Conservation (phyloP, 1,284 basidiomycete genomes). For the Cutaneotrichosporon cutaneum region DNA sequence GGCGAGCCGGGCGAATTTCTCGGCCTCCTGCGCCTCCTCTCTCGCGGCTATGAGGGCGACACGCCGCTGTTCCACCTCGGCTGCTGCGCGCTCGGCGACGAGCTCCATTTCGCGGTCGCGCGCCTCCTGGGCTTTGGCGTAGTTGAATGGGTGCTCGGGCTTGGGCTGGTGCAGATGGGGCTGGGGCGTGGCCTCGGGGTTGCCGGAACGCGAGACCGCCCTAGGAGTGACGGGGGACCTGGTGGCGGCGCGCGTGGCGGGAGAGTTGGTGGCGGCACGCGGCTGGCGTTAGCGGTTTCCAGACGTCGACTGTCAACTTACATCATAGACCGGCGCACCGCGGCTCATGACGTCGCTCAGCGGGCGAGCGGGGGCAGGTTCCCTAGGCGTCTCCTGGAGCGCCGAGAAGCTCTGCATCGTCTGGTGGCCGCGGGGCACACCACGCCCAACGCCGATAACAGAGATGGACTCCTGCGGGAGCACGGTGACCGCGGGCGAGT, state of each 20-base stretch:
- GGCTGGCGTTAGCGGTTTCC: not conserved
- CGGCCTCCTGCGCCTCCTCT: not conserved
- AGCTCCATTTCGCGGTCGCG: not conserved
- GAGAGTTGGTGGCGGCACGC: not conserved
- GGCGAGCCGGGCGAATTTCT: not conserved
- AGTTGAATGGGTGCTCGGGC: not conserved
- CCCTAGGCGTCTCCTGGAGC: not conserved
- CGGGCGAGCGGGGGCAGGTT: not conserved
- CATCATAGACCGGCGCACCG: not conserved
- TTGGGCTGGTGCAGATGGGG: not conserved
- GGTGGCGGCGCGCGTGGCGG: not conserved
- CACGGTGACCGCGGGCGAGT: not conserved
- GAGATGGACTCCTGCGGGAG: constrained; percentile 3
- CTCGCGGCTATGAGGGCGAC: not conserved
- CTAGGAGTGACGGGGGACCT: not conserved
- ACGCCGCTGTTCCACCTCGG: not conserved
- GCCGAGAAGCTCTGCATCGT: constrained; percentile 30
- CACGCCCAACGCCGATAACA: not conserved
- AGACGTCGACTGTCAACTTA: not conserved
- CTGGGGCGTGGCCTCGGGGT: not conserved
- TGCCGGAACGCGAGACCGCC: not conserved
- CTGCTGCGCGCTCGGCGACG: not conserved
- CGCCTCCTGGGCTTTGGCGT: constrained; percentile 1
- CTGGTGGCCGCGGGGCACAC: not conserved
- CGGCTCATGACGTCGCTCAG: constrained; percentile 1